phyloP scores from a whole-genome alignment of 495 filamentous ascomycete genomes.

The Annulohypoxylon nitens region DNA sequence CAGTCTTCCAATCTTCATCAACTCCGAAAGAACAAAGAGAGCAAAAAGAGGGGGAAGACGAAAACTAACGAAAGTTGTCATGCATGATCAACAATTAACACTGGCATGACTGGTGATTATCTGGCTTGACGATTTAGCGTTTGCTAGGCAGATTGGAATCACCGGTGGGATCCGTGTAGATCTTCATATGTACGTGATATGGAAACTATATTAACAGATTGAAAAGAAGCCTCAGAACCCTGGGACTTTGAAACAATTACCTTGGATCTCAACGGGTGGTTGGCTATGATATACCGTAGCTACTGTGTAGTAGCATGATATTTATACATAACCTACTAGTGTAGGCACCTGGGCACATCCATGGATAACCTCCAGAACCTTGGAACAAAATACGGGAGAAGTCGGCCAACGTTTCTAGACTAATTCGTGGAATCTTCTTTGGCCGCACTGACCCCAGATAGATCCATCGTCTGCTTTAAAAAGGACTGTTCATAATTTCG shows the following conservation, averaged over 20 bases:
- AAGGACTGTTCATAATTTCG: background rate
- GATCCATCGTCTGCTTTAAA: background rate
- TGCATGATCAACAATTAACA: slow-evolving; percentile 7
- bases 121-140: slow-evolving; percentile 20
- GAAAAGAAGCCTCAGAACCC: background rate
- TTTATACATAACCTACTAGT: too few species aligned
- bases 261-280: background rate
- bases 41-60: slow-evolving; percentile 8
- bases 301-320: background rate
- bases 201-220: background rate
- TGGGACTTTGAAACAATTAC: background rate
- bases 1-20: slow-evolving; percentile 5
- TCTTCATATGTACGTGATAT: background rate
- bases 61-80: slow-evolving; percentile 19
- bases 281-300: background rate
- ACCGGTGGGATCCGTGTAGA: slow-evolving; percentile 12
- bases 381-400: background rate
- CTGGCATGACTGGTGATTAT: slow-evolving; percentile 17
- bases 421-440: background rate
- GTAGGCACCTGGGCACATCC: too few species aligned
- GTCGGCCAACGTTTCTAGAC: background rate
- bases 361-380: background rate
- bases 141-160: slow-evolving; percentile 15
- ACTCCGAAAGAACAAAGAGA: slow-evolving; percentile 23
- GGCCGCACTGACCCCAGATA: background rate